Evolutionary conservation across 306 rosid genomes (phyloP).

Genomic region (Trifolium fragiferum): DNA sequence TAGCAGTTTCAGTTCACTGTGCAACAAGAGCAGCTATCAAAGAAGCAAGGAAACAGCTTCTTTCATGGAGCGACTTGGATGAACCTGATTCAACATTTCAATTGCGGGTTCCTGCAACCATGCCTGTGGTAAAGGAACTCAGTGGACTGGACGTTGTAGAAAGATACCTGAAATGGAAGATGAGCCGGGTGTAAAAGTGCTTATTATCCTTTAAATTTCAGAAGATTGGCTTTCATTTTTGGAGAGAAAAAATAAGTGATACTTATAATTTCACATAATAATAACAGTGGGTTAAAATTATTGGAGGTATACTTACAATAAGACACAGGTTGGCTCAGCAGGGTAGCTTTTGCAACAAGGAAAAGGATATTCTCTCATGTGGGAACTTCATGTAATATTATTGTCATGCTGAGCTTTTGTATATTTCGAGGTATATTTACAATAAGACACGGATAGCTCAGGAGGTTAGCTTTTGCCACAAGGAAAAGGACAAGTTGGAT

Average conservation of each 20-base stretch:
- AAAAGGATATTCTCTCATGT: slow-evolving; percentile 7
- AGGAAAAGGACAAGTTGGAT: too few species aligned
- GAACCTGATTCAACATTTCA: slow-evolving; percentile 51
- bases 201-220: slow-evolving; percentile 13
- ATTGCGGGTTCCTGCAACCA: slow-evolving; percentile 80
- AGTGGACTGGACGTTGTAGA: slow-evolving; percentile 75
- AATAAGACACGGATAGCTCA: not conserved
- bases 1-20: slow-evolving; percentile 82
- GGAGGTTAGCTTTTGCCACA: too few species aligned
- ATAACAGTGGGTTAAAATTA: not conserved
- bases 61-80: slow-evolving; percentile 60
- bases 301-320: slow-evolving; percentile 2
- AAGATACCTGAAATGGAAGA: slow-evolving; percentile 73
- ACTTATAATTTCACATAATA: not conserved
- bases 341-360: slow-evolving; percentile 29
- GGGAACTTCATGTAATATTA: not conserved
- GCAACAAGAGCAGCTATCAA: slow-evolving; percentile 78
- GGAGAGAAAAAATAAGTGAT: not conserved
- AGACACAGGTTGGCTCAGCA: not conserved
- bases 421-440: not conserved
- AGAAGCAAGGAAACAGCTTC: slow-evolving; percentile 75
- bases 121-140: slow-evolving; percentile 83
- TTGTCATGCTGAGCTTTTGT: not conserved
- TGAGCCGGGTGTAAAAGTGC: slow-evolving; percentile 32
- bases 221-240: not conserved